Base-by-base conservation (phyloP, 176 grass and related monocot species). In the Calamus simplicifolius region DNA sequence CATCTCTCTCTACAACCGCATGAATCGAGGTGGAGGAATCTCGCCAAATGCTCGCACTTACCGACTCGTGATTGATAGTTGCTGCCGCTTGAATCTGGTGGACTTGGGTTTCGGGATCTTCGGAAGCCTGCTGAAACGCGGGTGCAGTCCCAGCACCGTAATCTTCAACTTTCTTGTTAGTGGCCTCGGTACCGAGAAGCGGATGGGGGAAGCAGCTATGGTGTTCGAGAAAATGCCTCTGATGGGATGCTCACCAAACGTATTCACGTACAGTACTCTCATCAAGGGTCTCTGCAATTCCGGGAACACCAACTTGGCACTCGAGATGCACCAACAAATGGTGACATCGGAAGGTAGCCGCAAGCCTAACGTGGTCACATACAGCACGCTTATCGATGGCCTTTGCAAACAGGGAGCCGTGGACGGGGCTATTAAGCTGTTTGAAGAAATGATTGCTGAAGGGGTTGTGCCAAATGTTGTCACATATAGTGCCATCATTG, bases 161-260 rank as follows among this genome's bases (percentile, higher is more conserved):
- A 29, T 6, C 7, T 67, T 54, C 12, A 31, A 0, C 43, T 13
- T 2, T 16, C 18, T 85, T 6, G 38, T 85, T 18, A 56, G 16
- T 10, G 68, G 51, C 3, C 17, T 81, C 10, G 66, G 69, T 8
- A 1, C 18, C 3, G 25, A 38, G 19, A 71, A 70, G 30, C 71
- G 19, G 23, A 29, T 57, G 0, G 27, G 60, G 52, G 69, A 74
- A 14, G 5, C 57, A 30, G 49, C 52, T 8, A 19, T 67, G 14
- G 17, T 80, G 49, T 27, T 72, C 16, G 58, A 68, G 18, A 80
- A 30, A 52, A 80, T 76, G 76, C 66, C 66, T 30, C 21, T 70
- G 54, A 14, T 80, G 17, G 65, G 71, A 10, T 70, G 69, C 31
- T 6, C 29, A 10, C 81, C 64, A 18, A 0, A 62, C 57, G 17